phyloP scores from a whole-genome alignment of 495 filamentous ascomycete genomes.

The Penicillium antarcticum region DNA sequence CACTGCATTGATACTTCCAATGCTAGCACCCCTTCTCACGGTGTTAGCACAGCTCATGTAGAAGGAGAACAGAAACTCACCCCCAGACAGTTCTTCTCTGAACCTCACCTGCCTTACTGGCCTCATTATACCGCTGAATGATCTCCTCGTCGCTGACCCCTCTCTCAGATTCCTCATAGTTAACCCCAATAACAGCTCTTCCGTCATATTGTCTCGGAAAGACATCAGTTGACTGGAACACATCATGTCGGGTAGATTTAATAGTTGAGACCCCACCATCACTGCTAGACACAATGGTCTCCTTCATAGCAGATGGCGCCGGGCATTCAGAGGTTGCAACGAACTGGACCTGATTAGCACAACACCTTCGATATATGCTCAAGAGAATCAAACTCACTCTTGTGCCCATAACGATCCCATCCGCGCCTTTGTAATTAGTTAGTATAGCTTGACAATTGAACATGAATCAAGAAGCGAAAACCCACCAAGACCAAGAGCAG shows the following conservation, averaged over 20 bases:
- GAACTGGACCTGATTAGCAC: conserved; percentile 15
- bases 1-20: conserved; percentile 18
- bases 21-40: conserved; percentile 16
- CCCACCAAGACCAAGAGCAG: conserved; percentile 54
- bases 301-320: conserved; percentile 16
- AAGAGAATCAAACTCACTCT: conserved; percentile 22
- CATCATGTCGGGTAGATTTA: conserved; percentile 19
- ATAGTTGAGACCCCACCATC: conserved; percentile 23
- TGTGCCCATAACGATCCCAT: conserved; percentile 65
- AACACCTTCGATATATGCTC: neutral
- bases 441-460: neutral
- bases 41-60: neutral
- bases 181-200: conserved; percentile 20
- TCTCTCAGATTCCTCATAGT: conserved; percentile 10
- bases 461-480: neutral
- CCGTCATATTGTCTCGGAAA: conserved; percentile 28
- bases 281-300: conserved; percentile 14
- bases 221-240: conserved; percentile 24
- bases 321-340: conserved; percentile 22
- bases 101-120: conserved; percentile 12
- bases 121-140: conserved; percentile 23
- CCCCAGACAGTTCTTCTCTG: conserved; percentile 24
- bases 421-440: conserved; percentile 34
- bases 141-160: conserved; percentile 19
- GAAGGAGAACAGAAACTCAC: conserved; percentile 8